Base-by-base conservation (phyloP, 768 basidiomycete genomes). In the Kwoniella mangroviensis region DNA sequence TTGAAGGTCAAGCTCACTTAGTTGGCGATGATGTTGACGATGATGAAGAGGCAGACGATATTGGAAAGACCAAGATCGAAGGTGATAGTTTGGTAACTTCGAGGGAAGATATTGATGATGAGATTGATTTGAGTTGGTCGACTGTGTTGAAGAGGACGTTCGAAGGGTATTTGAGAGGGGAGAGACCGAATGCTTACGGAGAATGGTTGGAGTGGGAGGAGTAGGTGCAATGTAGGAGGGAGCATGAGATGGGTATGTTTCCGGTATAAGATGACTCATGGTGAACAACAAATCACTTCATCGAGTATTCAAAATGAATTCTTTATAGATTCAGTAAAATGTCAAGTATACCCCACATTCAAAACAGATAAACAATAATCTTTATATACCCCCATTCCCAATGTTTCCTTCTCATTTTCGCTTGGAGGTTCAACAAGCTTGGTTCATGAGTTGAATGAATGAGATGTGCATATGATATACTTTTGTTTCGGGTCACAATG, bases 81-180 rank as follows among this genome's bases (percentile, higher is more conserved):
- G 69, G 53, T 57, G 49, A 56, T 21, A 51, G 28, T 19, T 68
- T 61, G 17, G 57, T 62, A 79, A 80, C 22, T 70, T 51, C 26
- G 5, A 40, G 70, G 15, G 79, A 75, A 52, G 75, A 77, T 62
- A 77, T 75, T 77, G 77, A 83, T 58, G 82, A 83, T 65, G 82
- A 81, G 65, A 52, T 78, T 57, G 82, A 83, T 70, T 60, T 83
- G 68, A 79, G 78, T 63, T 99, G 97, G 97, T 88, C 91, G 26
- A 92, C 94, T 13, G 94, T 98, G 22, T 83, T 98, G 75, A 99
- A 98, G 85, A 87, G 97, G 80, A 94, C 93, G 53, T 98, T 97
- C 79, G 97, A 99, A 84, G 87, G 90, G 22, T 98, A 92, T 83
- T 81, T 99, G 71, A 89, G 96, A 53, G 92, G 91, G 17, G 96